Evolutionary conservation across 1,284 basidiomycete species (phyloP), one percentile per base, ranked within the genome.

Genomic region (Acaromyces ingoldii): DNA sequence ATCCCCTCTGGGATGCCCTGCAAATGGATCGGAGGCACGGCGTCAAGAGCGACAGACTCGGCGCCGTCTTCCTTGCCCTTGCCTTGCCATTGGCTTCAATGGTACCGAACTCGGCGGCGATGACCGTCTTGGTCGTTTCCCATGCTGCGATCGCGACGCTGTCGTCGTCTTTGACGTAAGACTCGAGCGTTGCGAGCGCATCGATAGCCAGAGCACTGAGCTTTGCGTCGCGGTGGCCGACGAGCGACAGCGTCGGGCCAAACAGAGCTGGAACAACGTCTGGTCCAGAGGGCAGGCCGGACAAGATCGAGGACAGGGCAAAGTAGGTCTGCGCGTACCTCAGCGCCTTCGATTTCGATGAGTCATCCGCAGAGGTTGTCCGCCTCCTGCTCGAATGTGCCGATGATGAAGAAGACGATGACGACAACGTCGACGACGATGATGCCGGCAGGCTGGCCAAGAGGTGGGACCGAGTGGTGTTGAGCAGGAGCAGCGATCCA

Each of bases 401-500:
- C n/a, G n/a, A n/a, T n/a, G n/a, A n/a, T n/a, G n/a, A n/a, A n/a
- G n/a, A n/a, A n/a, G n/a, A n/a, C n/a, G n/a, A n/a, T n/a, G n/a
- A n/a, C n/a, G n/a, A n/a, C n/a, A n/a, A n/a, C n/a, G n/a, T n/a
- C n/a, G n/a, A n/a, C n/a, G n/a, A n/a, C n/a, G n/a, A n/a, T n/a
- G n/a, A n/a, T n/a, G n/a, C n/a, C n/a, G n/a, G n/a, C n/a, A n/a
- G n/a, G n/a, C n/a, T n/a, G n/a, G n/a, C n/a, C n/a, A n/a, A n/a
- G 19, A 65, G 53, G 28, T 50, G 48, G 9, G 40, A 11, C 19
- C 60, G 45, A 11, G 62, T 56, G 0, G 63, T 63, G 53, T 65
- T 65, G 38, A 65, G 53, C 4, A 63, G 50, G 9, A 65, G 53
- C 21, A 65, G 39, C 1, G 63, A 60, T 1, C 60, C 17, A 30